A percentile compares a stretch with the other conserved stretches of the same genome.
phyloP scores from a whole-genome alignment of 2,329 filamentous ascomycete genomes.

The Madurella fahalii region DNA sequence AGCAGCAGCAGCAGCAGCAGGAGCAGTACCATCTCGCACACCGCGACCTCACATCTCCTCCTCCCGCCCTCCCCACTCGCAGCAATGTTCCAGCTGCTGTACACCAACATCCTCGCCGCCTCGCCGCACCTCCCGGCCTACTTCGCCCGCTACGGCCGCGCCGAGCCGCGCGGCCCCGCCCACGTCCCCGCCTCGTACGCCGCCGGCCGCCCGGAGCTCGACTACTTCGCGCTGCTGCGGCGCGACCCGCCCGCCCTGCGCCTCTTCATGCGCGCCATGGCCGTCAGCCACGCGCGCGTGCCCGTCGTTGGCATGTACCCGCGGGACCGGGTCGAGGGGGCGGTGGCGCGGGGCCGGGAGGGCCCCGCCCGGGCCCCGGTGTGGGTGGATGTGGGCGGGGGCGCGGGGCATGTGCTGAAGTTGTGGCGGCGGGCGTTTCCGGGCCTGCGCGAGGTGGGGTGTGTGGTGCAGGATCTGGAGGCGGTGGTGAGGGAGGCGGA shows the following conservation, averaged over 20 bases:
- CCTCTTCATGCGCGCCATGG: conserved; percentile 30
- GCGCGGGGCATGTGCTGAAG: conserved; percentile 29
- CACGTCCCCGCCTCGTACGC: conserved; percentile 27
- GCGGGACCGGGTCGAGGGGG: conserved; percentile 23
- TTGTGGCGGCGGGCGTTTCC: conserved; percentile 24
- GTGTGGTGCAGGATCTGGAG: conserved; percentile 31
- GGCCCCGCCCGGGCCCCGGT: too few relatives aligned
- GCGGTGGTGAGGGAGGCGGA: conserved; percentile 26
- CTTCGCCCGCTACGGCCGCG: conserved; percentile 29
- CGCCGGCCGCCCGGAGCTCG: conserved; percentile 24
- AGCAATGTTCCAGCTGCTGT: conserved; percentile 25
- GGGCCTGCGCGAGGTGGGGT: conserved; percentile 23
- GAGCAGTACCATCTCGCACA: conserved; percentile 17
- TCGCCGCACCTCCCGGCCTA: conserved; percentile 23
- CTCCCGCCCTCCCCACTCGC: conserved; percentile 17
- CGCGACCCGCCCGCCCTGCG: conserved; percentile 22
- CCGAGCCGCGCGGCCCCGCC: conserved; percentile 23
- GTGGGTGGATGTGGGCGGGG: conserved; percentile 33
- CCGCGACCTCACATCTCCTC: conserved; percentile 19
- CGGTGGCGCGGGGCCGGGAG: neutral
- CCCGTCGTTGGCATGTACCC: conserved; percentile 30
- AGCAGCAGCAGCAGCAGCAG: neutral
- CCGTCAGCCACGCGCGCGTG: conserved; percentile 22
- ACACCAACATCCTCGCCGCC: conserved; percentile 22
- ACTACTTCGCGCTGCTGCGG: conserved; percentile 27